Evolutionary conservation across 345 rosid species (phyloP).

Genomic region (Gossypium australe): DNA sequence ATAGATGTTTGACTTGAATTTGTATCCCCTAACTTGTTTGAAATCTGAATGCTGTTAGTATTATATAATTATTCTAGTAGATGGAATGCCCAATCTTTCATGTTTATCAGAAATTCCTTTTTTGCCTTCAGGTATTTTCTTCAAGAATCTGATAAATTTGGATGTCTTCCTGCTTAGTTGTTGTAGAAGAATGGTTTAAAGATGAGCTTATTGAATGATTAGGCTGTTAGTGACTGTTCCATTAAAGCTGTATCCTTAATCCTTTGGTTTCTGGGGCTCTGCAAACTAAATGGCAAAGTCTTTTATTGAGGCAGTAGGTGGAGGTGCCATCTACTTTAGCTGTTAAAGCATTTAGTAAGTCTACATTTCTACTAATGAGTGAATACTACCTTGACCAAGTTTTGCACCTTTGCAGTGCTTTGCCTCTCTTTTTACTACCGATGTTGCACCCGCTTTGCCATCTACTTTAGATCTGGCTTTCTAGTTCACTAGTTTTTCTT

Average conservation of each 20-base stretch:
- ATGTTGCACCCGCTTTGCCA: background rate
- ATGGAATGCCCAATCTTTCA: conserved; percentile 12
- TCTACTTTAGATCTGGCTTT: background rate
- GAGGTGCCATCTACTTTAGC: background rate
- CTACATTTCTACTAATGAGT: background rate
- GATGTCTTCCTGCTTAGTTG: background rate
- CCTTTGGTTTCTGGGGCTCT: background rate
- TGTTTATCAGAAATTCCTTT: background rate
- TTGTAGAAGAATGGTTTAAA: background rate
- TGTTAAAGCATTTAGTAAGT: background rate
- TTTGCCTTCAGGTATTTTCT: background rate
- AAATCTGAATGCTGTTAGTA: background rate
- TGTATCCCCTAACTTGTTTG: background rate
- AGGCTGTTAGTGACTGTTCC: background rate
- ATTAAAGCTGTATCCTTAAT: background rate
- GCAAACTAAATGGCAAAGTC: background rate
- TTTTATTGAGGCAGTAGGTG: background rate
- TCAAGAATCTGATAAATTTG: background rate
- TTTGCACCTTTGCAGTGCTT: background rate
- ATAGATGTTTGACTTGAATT: background rate
- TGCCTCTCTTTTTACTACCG: background rate
- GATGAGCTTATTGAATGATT: background rate
- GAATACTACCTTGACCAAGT: background rate
- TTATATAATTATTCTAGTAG: background rate
- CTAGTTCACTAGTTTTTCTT: background rate